Evolutionary conservation across 345 rosid species (phyloP).

Genomic region (Conringia planisiliqua): DNA sequence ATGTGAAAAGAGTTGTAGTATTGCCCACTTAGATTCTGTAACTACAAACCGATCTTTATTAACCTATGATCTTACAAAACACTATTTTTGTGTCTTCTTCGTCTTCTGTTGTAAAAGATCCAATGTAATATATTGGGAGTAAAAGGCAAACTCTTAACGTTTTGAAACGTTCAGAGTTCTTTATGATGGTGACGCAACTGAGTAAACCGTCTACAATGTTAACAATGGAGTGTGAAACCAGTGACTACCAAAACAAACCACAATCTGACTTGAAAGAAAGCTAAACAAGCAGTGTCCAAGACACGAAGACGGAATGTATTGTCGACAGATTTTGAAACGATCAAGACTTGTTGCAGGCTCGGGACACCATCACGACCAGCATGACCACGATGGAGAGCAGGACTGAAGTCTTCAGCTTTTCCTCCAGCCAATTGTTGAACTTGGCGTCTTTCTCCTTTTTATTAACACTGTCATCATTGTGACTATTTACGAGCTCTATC

Average conservation of each 20-base stretch:
- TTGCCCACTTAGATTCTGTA: constrained; percentile 23
- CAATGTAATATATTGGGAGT: not conserved
- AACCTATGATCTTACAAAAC: constrained; percentile 5
- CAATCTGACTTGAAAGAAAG: constrained; percentile 9
- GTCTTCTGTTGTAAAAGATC: not conserved
- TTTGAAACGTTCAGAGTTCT: constrained; percentile 6
- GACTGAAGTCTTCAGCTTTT: constrained; percentile 67
- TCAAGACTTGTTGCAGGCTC: constrained; percentile 55
- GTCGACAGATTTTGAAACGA: constrained; percentile 55
- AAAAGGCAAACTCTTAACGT: not conserved
- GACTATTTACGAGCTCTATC: constrained; percentile 39
- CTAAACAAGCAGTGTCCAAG: constrained; percentile 12
- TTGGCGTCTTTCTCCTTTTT: constrained; percentile 31
- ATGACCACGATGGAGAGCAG: constrained; percentile 70
- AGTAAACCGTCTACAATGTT: constrained; percentile 8
- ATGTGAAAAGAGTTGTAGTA: constrained; percentile 15
- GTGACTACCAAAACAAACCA: constrained; percentile 12
- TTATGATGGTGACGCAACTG: not conserved
- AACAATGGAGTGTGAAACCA: constrained; percentile 19
- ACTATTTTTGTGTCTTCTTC: not conserved
- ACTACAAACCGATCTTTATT: not conserved
- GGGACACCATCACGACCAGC: constrained; percentile 70
- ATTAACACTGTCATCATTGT: constrained; percentile 21
- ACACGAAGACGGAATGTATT: constrained; percentile 16
- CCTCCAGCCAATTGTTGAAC: constrained; percentile 45